Evolutionary conservation across 768 basidiomycete species (phyloP).

Genomic region (Tricholoma sp.): DNA sequence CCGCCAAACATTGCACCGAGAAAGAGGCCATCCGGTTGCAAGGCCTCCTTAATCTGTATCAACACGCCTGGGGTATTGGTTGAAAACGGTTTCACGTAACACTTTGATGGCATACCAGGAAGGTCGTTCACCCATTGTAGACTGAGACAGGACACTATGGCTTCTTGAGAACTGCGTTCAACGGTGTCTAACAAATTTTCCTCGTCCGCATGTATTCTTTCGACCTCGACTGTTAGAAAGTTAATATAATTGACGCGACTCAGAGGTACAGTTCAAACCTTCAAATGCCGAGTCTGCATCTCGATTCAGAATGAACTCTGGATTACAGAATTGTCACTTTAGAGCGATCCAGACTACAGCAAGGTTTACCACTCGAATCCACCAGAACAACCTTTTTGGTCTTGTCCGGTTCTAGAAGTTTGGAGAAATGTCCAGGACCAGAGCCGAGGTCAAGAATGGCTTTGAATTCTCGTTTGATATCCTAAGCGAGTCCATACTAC

Average conservation of each 20-base stretch:
- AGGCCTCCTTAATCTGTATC: constrained; percentile 78
- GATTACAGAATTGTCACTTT: constrained; percentile 1
- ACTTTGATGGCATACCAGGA: constrained; percentile 53
- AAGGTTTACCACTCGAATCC: constrained; percentile 71
- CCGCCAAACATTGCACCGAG: constrained; percentile 94
- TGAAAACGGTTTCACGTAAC: not conserved
- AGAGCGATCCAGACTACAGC: not conserved
- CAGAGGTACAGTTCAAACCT: constrained; percentile 38
- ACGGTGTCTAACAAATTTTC: constrained; percentile 68
- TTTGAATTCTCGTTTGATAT: constrained; percentile 81
- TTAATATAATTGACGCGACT: constrained; percentile 4
- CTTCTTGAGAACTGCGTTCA: constrained; percentile 76
- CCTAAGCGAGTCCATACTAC: constrained; percentile 41
- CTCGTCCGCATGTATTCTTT: constrained; percentile 79
- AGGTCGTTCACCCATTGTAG: constrained; percentile 98
- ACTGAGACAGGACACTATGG: constrained; percentile 84
- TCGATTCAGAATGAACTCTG: constrained; percentile 67
- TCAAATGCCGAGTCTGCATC: constrained; percentile 80
- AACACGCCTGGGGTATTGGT: constrained; percentile 53
- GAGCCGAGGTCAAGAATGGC: constrained; percentile 84
- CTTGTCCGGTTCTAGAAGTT: constrained; percentile 64
- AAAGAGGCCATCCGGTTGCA: constrained; percentile 91
- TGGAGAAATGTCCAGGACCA: constrained; percentile 89
- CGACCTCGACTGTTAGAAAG: constrained; percentile 60
- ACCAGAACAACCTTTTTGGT: constrained; percentile 76